These are phyloP conservation scores for Secale cereale DNA, from an alignment of 176 grass and related monocot species.

Conservation along the genomic window DNA sequence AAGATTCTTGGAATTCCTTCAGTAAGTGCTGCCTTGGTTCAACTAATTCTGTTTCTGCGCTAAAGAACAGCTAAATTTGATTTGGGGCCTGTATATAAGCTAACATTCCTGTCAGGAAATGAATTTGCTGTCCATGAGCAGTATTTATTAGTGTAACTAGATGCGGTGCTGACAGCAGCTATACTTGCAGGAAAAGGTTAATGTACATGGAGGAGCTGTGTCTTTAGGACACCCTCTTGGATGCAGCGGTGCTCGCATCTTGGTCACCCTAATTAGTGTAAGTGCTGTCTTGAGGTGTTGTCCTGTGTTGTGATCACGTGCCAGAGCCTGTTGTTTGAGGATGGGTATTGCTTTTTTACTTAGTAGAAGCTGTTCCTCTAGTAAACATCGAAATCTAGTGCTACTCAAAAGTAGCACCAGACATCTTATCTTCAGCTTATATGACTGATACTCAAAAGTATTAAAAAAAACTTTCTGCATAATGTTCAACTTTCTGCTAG, in stretches of 20 bases:
- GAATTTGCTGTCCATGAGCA: neutral
- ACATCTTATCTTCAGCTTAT: neutral
- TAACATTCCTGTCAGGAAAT: neutral
- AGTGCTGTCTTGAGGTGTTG: neutral
- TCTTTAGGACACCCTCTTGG: slow-evolving; percentile 91
- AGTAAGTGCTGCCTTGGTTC: slow-evolving; percentile 41
- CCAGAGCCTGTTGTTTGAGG: neutral
- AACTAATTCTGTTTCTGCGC: neutral
- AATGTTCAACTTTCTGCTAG: neutral
- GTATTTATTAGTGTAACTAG: neutral
- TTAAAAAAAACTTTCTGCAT: neutral
- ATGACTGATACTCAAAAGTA: too few relatives aligned
- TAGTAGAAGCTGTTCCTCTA: neutral
- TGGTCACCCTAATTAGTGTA: slow-evolving; percentile 86
- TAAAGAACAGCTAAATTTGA: neutral
- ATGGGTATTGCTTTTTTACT: neutral
- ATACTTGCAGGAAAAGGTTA: slow-evolving; percentile 62
- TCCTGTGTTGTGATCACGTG: neutral
- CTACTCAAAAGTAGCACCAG: neutral
- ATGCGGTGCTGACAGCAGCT: neutral
- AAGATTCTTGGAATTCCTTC: slow-evolving; percentile 84
- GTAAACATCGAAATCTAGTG: neutral
- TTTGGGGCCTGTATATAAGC: neutral
- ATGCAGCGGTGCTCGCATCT: slow-evolving; percentile 83
- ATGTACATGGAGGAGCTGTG: slow-evolving; percentile 89